A percentile compares a stretch with the other conserved stretches of the same genome.
phyloP scores from a whole-genome alignment of 176 grass and related monocot genomes.

The Avena atlantica region DNA sequence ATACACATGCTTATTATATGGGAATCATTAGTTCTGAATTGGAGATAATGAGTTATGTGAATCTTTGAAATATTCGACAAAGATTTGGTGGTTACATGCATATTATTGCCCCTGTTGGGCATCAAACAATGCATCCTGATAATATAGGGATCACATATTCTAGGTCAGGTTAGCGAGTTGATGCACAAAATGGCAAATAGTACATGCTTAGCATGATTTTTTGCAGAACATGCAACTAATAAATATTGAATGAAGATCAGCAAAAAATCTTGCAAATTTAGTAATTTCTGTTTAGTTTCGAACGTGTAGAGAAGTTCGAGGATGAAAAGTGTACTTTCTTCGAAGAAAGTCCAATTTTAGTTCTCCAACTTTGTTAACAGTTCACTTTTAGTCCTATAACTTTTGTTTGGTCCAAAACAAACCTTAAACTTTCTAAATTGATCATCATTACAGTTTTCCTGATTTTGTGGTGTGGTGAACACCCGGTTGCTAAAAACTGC shows the following conservation, averaged over 20 bases:
- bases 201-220: conserved; percentile 9
- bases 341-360: too few relatives aligned
- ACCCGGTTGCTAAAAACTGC: too few relatives aligned
- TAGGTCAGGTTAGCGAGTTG: neutral
- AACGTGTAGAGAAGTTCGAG: too few relatives aligned
- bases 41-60: neutral
- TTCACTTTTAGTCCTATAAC: too few relatives aligned
- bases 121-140: neutral
- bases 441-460: too few relatives aligned
- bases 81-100: neutral
- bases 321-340: too few relatives aligned
- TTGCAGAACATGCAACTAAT: conserved; percentile 12
- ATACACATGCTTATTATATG: conserved; percentile 10
- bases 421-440: too few relatives aligned
- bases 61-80: neutral
- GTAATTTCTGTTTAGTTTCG: neutral
- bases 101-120: neutral
- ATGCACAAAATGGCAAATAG: conserved; percentile 7
- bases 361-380: too few relatives aligned
- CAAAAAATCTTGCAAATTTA: neutral
- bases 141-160: conserved; percentile 1
- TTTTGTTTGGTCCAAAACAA: too few relatives aligned
- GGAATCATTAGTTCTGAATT: neutral
- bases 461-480: too few relatives aligned
- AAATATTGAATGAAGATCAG: neutral